Evolutionary conservation across 2,329 filamentous ascomycete species (phyloP), one percentile per base, ranked within the genome.

Genomic region (Ophiobolus disseminans): DNA sequence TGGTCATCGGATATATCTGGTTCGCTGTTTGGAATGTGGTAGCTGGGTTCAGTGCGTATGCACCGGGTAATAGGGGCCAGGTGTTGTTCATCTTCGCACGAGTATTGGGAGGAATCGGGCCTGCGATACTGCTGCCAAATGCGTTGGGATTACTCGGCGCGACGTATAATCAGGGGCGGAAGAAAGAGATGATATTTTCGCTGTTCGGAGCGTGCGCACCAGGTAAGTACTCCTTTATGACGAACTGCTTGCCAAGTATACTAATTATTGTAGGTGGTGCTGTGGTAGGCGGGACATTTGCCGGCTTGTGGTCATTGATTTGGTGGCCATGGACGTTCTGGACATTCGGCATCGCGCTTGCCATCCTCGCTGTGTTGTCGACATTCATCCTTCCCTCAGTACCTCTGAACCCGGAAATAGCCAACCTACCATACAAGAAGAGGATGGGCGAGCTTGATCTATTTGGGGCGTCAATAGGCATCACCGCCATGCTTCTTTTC

Each of bases 61-160:
- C 63, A 1, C 17, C 48, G 3, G 53, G 50, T 1, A 55, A 53
- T 23, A 51, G 57, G 2, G 63, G 63, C 6, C 62, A 67, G 22
- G 66, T 73, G 2, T 60, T 76, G 2, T 75, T 76, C 48, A 67
- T 69, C 26, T 70, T 72, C 31, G 62, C 68, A 1, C 55, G 73
- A 30, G 73, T 68, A 0, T 38, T 76, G 20, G 62, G 68, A 37
- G 80, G 84, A 0, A 78, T 86, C 14, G 87, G 86, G 0, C 82
- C 84, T 0, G 84, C 85, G 0, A 75, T 89, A 25, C 72, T 80
- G 9, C 73, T 89, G 19, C 86, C 87, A 0, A 89, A 87, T 53
- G 84, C 77, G 0, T 69, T 89, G 17, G 86, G 85, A 2, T 75
- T 90, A 10, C 68, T 89, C 0, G 85, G 84, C 2, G 74, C 75